Evolutionary conservation across 2,329 filamentous ascomycete genomes (phyloP).

Genomic region (Ceratocystis papillata): DNA sequence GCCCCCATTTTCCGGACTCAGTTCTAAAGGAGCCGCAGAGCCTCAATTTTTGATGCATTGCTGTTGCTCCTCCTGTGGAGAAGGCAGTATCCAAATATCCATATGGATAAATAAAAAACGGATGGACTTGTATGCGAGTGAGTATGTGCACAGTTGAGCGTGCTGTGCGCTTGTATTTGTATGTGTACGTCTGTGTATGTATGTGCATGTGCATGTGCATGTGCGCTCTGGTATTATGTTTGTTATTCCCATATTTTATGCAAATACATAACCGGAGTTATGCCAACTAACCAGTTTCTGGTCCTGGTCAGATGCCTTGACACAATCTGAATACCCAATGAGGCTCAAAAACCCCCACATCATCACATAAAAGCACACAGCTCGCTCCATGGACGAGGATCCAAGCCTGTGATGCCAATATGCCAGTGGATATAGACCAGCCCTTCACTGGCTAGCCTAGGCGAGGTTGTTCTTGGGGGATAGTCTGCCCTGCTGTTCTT

Average conservation of each 20-base stretch:
- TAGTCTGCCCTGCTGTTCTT: not conserved
- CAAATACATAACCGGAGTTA: not conserved
- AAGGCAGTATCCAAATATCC: not conserved
- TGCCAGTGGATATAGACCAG: constrained; percentile 1
- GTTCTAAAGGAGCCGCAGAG: constrained; percentile 15
- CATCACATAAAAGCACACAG: not conserved
- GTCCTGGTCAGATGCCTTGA: not conserved
- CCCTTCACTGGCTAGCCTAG: not conserved
- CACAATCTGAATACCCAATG: not conserved
- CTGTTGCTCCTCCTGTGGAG: constrained; percentile 6
- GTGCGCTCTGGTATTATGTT: not conserved
- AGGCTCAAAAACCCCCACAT: constrained; percentile 1
- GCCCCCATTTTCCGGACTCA: not conserved
- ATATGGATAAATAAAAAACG: not conserved
- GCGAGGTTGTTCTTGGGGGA: not conserved
- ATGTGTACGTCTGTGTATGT: not conserved
- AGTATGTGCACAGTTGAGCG: not conserved
- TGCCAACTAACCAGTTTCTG: not conserved
- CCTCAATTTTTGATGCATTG: constrained; percentile 14
- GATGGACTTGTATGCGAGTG: too few species aligned
- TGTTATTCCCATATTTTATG: not conserved
- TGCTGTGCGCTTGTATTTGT: not conserved
- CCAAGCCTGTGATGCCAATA: not conserved
- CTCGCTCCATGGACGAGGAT: not conserved
- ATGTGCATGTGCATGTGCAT: not conserved